A percentile compares a stretch with the other conserved stretches of the same genome.
Evolutionary conservation across 1,139 yeast genomes (phyloP).

Genomic region (Kluyveromyces sp.): DNA sequence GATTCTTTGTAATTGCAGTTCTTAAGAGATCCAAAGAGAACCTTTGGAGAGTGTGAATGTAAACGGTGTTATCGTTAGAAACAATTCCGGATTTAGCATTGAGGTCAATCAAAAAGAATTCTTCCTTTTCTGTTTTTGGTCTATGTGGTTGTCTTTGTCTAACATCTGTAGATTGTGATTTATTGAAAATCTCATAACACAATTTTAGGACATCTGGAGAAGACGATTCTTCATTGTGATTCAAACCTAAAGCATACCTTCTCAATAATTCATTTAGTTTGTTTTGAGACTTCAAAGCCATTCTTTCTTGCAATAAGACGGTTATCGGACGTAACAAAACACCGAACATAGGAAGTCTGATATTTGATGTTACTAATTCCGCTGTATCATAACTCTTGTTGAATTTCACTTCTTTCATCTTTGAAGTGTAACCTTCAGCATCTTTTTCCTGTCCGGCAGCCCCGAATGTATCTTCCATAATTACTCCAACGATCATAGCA

Average conservation of each 20-base stretch:
- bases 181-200: conserved; percentile 65
- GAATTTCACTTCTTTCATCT: conserved; percentile 84
- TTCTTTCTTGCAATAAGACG: conserved; percentile 52
- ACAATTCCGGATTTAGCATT: conserved; percentile 51
- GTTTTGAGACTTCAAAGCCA: conserved; percentile 60
- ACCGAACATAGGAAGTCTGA: conserved; percentile 54
- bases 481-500: conserved; percentile 52
- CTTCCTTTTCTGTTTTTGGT: conserved; percentile 28
- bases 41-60: conserved; percentile 55
- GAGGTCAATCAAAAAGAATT: conserved; percentile 63
- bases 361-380: conserved; percentile 62
- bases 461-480: conserved; percentile 93
- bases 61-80: conserved; percentile 43
- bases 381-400: conserved; percentile 86
- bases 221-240: conserved; percentile 51
- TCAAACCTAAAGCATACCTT: conserved; percentile 69
- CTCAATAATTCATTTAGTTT: conserved; percentile 74
- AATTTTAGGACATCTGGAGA: conserved; percentile 56
- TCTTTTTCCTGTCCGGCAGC: conserved; percentile 92
- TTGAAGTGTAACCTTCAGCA: conserved; percentile 80
- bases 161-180: conserved; percentile 35
- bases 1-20: conserved; percentile 59
- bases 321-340: conserved; percentile 63
- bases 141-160: neutral
- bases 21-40: conserved; percentile 74